A percentile compares a stretch with the other conserved stretches of the same genome.
Conservation (phyloP, 805 yeast species). For the Lipomyces lipofer region DNA sequence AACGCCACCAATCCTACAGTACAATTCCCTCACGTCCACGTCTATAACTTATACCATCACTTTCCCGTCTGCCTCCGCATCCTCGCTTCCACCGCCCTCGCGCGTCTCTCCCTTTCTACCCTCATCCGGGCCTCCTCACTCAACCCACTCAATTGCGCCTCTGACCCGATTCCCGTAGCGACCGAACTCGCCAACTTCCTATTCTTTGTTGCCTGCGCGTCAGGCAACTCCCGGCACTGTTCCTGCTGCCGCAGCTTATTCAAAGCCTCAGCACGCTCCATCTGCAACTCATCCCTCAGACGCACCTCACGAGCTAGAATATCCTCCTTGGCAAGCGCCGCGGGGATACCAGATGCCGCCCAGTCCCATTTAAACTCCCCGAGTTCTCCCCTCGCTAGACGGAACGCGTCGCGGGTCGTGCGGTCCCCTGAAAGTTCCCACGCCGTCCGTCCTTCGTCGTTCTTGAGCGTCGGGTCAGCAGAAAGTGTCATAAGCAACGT, state of each 20-base stretch:
- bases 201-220: constrained; percentile 21
- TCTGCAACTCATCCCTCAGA: constrained; percentile 16
- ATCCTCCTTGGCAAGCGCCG: constrained; percentile 45
- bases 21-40: too few species aligned
- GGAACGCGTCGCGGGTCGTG: constrained; percentile 53
- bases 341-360: constrained; percentile 64
- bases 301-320: constrained; percentile 33
- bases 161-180: constrained; percentile 32
- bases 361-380: constrained; percentile 76
- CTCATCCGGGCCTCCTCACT: constrained; percentile 72
- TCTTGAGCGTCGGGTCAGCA: constrained; percentile 65
- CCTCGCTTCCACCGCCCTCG: constrained; percentile 94
- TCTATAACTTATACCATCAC: neutral
- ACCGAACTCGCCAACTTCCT: constrained; percentile 31
- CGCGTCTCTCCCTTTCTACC: constrained; percentile 90
- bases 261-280: constrained; percentile 32
- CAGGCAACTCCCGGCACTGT: neutral
- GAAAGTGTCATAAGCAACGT: constrained; percentile 62
- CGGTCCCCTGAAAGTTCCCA: constrained; percentile 60
- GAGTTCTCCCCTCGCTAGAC: constrained; percentile 60
- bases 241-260: constrained; percentile 29
- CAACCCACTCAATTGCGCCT: constrained; percentile 48
- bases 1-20: too few species aligned
- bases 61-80: constrained; percentile 1
- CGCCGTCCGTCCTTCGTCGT: constrained; percentile 60